A percentile compares a stretch with the other conserved stretches of the same genome.
phyloP scores from a whole-genome alignment of 805 yeast genomes.

The Metschnikowia colocasiae region DNA sequence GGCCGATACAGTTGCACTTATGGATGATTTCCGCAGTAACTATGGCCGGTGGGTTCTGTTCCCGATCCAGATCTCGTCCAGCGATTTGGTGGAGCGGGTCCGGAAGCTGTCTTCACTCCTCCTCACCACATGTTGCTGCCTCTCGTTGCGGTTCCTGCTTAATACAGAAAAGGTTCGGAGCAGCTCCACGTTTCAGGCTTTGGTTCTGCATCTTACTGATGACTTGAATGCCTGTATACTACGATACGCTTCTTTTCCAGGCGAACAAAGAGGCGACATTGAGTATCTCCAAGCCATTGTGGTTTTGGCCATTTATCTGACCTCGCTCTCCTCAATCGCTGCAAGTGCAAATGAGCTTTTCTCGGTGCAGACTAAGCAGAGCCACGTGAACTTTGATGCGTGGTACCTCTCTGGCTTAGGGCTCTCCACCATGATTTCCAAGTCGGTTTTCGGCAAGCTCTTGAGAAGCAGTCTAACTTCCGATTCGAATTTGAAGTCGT shows the following conservation, averaged over 20 bases:
- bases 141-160: constrained; percentile 52
- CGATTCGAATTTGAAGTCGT: constrained; percentile 5
- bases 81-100: constrained; percentile 46
- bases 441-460: constrained; percentile 44
- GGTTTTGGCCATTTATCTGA: constrained; percentile 60
- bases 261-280: constrained; percentile 25
- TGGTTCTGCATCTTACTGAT: constrained; percentile 44
- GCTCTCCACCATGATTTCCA: constrained; percentile 56
- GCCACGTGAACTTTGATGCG: constrained; percentile 51
- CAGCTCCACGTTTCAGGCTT: constrained; percentile 31
- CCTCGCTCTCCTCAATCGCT: constrained; percentile 50
- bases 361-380: background rate
- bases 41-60: constrained; percentile 79
- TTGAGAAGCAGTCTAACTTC: background rate
- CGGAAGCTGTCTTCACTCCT: constrained; percentile 54
- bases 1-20: constrained; percentile 46
- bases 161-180: constrained; percentile 24
- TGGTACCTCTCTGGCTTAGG: constrained; percentile 70
- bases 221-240: constrained; percentile 48
- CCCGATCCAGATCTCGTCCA: constrained; percentile 50
- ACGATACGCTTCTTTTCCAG: constrained; percentile 25
- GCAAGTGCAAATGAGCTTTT: constrained; percentile 6
- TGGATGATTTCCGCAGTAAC: constrained; percentile 58
- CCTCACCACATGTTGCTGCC: constrained; percentile 62
- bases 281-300: constrained; percentile 70